Evolutionary conservation across 768 basidiomycete genomes (phyloP).

Genomic region (Erythrobasidium yunnanense): DNA sequence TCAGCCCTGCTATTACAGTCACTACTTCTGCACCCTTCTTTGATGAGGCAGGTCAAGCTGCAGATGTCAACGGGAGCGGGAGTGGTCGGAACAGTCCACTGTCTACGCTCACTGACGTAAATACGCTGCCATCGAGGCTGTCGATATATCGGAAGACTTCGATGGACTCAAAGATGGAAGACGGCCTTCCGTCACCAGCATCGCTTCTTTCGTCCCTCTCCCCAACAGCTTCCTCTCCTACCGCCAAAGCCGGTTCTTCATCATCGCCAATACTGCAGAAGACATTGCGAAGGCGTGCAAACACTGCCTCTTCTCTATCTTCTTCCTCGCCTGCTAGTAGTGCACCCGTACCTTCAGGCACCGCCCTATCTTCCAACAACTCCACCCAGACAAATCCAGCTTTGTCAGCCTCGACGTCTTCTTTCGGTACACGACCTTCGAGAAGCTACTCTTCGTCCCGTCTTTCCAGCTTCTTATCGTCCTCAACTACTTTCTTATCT

Average conservation of each 20-base stretch:
- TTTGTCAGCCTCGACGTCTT: not conserved
- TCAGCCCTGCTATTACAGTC: not conserved
- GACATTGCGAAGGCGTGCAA: slow-evolving; percentile 4
- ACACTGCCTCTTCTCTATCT: not conserved
- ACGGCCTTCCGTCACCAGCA: no score
- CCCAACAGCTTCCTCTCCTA: no score
- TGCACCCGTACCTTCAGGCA: not conserved
- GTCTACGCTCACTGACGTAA: no score
- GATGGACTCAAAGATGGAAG: no score
- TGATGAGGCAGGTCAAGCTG: no score
- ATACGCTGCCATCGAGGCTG: no score
- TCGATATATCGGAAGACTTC: no score
- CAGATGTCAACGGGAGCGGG: no score
- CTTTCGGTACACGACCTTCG: not conserved
- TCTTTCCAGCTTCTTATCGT: not conserved
- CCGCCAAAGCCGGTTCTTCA: not conserved
- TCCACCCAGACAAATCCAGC: no score
- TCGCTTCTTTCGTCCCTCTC: no score
- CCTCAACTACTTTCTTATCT: not conserved
- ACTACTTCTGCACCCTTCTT: not conserved
- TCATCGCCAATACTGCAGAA: not conserved
- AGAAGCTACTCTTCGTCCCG: not conserved
- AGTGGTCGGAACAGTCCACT: no score
- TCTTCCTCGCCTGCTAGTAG: not conserved
- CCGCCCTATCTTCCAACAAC: no score